These are phyloP conservation scores for Cladosporium sp. DNA, from an alignment of 2,329 filamentous ascomycete species.

Conservation along the genomic window DNA sequence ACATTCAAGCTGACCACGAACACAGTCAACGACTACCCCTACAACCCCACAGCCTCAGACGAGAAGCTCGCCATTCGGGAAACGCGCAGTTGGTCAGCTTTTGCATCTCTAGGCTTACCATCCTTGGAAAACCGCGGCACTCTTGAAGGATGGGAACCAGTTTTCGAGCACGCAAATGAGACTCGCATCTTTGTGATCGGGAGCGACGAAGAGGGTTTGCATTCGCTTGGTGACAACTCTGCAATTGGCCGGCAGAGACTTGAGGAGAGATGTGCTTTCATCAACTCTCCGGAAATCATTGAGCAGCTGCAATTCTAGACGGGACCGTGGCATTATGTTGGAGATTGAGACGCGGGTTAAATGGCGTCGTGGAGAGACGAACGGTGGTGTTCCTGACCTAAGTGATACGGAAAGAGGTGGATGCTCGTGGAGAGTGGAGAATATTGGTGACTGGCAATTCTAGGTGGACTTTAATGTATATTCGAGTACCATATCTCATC, in stretches of 20 bases:
- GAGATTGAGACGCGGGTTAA: no score
- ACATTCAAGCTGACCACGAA: neutral
- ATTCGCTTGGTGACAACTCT: conserved; percentile 34
- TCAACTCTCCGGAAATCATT: conserved; percentile 44
- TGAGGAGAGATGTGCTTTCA: conserved; percentile 44
- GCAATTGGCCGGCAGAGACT: conserved; percentile 37
- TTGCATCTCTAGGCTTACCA: conserved; percentile 39
- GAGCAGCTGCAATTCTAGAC: conserved; percentile 24
- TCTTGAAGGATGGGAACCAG: conserved; percentile 39
- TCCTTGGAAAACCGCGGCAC: conserved; percentile 32
- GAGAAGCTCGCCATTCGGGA: conserved; percentile 36
- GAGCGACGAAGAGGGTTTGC: conserved; percentile 41
- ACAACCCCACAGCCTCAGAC: conserved; percentile 36
- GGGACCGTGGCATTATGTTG: no score
- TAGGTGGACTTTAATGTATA: no score
- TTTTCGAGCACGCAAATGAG: conserved; percentile 28
- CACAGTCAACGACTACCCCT: conserved; percentile 27
- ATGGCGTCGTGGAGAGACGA: no score
- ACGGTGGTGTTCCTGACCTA: no score
- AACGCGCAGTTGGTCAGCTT: conserved; percentile 47
- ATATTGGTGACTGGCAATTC: no score
- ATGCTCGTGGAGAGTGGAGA: no score
- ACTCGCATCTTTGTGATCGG: conserved; percentile 42
- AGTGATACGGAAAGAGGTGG: no score
- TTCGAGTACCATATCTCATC: no score